Evolutionary conservation across 2,329 filamentous ascomycete species (phyloP), one percentile per base, ranked within the genome.

Genomic region (Xylariaceae sp.): DNA sequence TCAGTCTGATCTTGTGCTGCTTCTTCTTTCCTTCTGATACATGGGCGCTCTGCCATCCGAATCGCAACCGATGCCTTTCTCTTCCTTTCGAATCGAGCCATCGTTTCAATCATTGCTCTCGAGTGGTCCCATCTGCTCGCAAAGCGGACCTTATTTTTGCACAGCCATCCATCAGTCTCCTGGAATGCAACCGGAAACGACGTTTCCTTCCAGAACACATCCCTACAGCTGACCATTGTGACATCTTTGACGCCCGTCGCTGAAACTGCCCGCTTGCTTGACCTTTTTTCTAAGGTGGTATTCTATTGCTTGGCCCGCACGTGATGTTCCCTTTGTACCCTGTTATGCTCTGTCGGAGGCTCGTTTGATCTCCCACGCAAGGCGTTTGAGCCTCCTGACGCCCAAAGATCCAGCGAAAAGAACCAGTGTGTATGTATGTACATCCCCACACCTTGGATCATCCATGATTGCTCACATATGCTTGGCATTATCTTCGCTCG

Each of bases 311-410:
- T 19, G 33, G 8, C 24, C 12, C 11, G 35, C 40, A 46, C 41
- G 44, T 46, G 40, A 46, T 29, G 19, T 9, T 32, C 32, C 17
- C 28, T 19, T 7, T 37, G 13, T 15, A 13, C n/a, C 37, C 3
- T 11, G n/a, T 22, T 26, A 16, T n/a, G 18, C 16, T 18, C 30
- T 26, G 48, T 51, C 43, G 46, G 41, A 49, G 38, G 33, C 38
- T 39, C 39, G 48, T 51, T 51, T 51, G 49, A 51, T 51, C 44
- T 45, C 7, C 42, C 30, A 15, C 34, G 24, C 34, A 39, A 42
- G 28, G 24, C 16, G 45, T 49, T 43, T 45, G 45, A 44, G 45
- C n/a, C 15, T 33, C 30, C 31, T 38, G 12, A 31, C 38, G 24
- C 22, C 42, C 36, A 9, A 28, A 26, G 6, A 26, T 26, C 22